A percentile compares a stretch with the other conserved stretches of the same genome.
phyloP scores from a whole-genome alignment of 345 rosid species.

The Rhodomyrtus tomentosa region DNA sequence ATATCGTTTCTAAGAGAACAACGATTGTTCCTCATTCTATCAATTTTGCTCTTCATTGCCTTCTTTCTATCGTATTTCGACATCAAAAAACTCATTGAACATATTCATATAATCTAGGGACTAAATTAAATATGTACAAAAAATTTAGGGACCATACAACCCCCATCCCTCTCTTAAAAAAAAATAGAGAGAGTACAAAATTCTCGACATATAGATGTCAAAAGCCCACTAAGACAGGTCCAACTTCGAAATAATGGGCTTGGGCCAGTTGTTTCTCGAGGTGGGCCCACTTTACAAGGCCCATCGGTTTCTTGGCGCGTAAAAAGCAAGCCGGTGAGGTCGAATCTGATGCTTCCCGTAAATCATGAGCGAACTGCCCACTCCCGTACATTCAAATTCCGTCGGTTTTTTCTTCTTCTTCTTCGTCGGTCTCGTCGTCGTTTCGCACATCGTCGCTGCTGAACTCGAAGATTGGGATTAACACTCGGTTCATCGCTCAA shows the following conservation, averaged over 20 bases:
- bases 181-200: no score
- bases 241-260: not conserved
- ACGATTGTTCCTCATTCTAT: no score
- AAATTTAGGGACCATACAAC: no score
- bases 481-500: not conserved
- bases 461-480: not conserved
- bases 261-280: not conserved
- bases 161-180: no score
- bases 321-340: not conserved
- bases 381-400: not conserved
- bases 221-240: not conserved
- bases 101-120: not conserved
- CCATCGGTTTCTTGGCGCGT: not conserved
- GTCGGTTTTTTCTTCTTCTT: not conserved
- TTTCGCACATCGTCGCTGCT: not conserved
- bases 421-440: not conserved
- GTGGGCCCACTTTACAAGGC: not conserved
- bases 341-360: not conserved
- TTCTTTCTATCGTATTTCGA: no score
- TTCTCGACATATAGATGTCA: not conserved
- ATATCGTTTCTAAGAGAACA: no score
- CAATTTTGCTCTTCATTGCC: no score
- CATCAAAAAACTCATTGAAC: rapidly evolving
- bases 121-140: not conserved
- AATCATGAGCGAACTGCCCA: not conserved